Evolutionary conservation across 495 filamentous ascomycete genomes (phyloP), one percentile per base, ranked within the genome.

Genomic region (Aspergillus funiculosus): DNA sequence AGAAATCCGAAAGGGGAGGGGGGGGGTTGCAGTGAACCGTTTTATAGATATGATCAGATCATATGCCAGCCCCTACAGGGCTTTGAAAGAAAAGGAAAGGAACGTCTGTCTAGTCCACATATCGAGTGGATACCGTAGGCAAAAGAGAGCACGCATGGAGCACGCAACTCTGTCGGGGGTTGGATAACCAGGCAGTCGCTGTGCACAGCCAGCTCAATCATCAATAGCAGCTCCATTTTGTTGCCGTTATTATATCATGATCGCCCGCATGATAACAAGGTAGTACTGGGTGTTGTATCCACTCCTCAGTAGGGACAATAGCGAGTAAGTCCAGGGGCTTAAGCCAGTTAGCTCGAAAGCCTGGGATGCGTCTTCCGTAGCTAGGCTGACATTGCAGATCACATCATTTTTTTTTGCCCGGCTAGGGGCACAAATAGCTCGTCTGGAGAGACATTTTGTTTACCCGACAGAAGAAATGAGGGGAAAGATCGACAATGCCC

Each of bases 361-460:
- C 9, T 24, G 19, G 18, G n/a, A 15, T 15, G 30, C 6, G 30
- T n/a, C 32, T 31, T 29, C 19, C 5, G 7, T 29, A 39, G 38
- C 37, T 41, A 29, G 6, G 21, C 21, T 41, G 37, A 36, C 37
- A 27, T 48, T 41, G 46, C 46, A 48, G 46, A 48, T 41, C 46
- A 15, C 46, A 40, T 48, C 28, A 36, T 41, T 41, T 34, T 34
- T 15, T 19, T 20, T n/a, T n/a, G n/a, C n/a, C n/a, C n/a, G n/a
- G 35, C 6, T 9, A 38, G 35, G 35, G 17, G 30, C 18, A 9
- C 5, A 38, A 10, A 38, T 37, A 19, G 34, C 34, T 37, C 15
- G 17, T 20, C 6, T 5, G 34, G 15, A 37, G 34, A n/a, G n/a
- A n/a, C 14, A 15, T 2, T 8, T 37, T 37, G 34, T 20, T 37